Base-by-base conservation (phyloP, 2,329 filamentous ascomycete species). In the Cladobotryum mycophilum region DNA sequence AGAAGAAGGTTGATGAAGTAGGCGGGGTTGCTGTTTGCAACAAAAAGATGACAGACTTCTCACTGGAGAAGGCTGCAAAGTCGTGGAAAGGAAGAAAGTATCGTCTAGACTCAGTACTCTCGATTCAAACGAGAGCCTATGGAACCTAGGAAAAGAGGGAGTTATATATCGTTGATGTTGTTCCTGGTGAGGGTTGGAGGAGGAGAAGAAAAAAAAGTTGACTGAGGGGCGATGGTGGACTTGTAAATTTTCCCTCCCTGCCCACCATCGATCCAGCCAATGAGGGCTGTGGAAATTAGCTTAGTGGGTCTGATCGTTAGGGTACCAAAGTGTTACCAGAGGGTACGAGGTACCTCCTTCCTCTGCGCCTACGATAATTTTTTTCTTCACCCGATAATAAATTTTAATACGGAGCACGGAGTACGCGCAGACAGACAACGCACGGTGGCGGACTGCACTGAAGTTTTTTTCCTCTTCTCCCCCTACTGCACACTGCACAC, bases 61-160 rank as follows among this genome's bases (percentile, higher is more conserved):
- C 56, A 48, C 52, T 53, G 17, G 55, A 58, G 63, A 67, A 67
- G 62, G 57, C 64, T 67, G 67, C 63, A 59, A 59, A 33, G 18
- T 41, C 38, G 38, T 18, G 38, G 11, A n/a, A 41, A 61, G 59
- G 45, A 60, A 63, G 58, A 49, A 59, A 53, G 50, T 67, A 55
- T 65, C 64, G 59, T 63, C 71, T 76, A 78, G 74, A 78, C 68
- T 69, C 69, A 64, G 61, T 63, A 68, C 70, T 75, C 76, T 70
- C 77, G 67, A 68, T 55, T 59, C 58, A 60, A 56, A 67, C 67
- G 68, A 71, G 70, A 73, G 70, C 63, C 59, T 60, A 64, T 60
- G 60, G 60, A 66, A 69, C 64, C 67, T 73, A 75, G 63, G 70
- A 76, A 64, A 56, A 57, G 55, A 57, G 54, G 55, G 46, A 52